phyloP scores from a whole-genome alignment of 305 asterid genomes.

The Fraxinus ornus region DNA sequence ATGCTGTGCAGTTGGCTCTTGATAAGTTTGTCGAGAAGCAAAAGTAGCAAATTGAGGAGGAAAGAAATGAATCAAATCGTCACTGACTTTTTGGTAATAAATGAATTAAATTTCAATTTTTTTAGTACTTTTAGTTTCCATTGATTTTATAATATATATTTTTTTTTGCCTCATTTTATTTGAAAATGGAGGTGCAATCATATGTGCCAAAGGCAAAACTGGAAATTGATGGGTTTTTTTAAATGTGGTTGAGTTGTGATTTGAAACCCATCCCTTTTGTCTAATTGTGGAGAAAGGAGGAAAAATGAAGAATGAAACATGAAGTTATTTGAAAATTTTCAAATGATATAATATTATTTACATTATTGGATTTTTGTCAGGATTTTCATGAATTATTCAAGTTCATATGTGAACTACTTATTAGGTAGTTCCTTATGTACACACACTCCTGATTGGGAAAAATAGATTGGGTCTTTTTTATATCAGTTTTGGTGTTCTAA shows the following conservation, averaged over 20 bases:
- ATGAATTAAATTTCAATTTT: not conserved
- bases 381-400: not conserved
- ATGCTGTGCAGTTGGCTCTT: constrained; percentile 72
- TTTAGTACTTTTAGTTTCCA: not conserved
- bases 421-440: too few species aligned
- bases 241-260: not conserved
- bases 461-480: too few species aligned
- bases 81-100: constrained; percentile 32
- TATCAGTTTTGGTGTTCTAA: too few species aligned
- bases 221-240: not conserved
- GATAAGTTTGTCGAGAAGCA: constrained; percentile 92
- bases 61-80: constrained; percentile 41
- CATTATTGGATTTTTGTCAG: not conserved
- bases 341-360: not conserved
- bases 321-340: not conserved
- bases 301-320: not conserved
- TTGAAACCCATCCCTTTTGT: not conserved
- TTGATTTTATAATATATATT: too few species aligned
- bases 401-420: not conserved
- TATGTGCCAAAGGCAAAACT: not conserved
- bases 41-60: constrained; percentile 67
- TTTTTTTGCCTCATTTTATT: not conserved
- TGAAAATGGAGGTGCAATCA: not conserved
- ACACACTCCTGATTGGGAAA: not conserved
- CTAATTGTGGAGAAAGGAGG: not conserved